Percentiles rank a stretch among this genome's conserved stretches.
These are phyloP conservation scores for Stephania cephalantha DNA, from an alignment of 164 flowering plant genomes.

Conservation along the genomic window DNA sequence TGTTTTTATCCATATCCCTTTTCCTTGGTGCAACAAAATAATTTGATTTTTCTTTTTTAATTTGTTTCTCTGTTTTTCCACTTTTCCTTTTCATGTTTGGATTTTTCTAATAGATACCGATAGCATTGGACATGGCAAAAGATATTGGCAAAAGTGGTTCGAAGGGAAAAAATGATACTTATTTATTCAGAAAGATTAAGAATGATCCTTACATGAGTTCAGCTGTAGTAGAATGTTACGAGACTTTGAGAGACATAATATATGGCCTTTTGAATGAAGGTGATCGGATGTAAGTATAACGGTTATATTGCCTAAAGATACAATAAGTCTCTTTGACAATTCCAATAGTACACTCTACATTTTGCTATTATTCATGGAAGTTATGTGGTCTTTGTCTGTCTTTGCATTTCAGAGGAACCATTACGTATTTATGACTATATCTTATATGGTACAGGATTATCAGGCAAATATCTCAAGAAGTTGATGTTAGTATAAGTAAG, in stretches of 20 bases:
- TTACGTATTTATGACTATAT: slow-evolving; percentile 3
- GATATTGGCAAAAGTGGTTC: slow-evolving; percentile 68
- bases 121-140: slow-evolving; percentile 97
- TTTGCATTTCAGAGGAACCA: not conserved
- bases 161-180: slow-evolving; percentile 54
- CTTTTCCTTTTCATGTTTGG: not conserved
- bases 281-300: slow-evolving; percentile 50
- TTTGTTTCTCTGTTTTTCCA: not conserved
- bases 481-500: slow-evolving; percentile 44
- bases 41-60: not conserved
- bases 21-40: not conserved
- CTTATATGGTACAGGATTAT: slow-evolving; percentile 42
- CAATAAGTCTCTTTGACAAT: not conserved
- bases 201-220: slow-evolving; percentile 72
- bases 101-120: slow-evolving; percentile 60
- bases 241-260: slow-evolving; percentile 60
- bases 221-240: slow-evolving; percentile 88
- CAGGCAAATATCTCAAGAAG: slow-evolving; percentile 44
- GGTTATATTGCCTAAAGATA: not conserved
- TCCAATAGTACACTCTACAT: not conserved
- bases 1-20: not conserved
- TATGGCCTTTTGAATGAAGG: slow-evolving; percentile 40
- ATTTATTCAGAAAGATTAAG: slow-evolving; percentile 66
- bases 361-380: not conserved
- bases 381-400: not conserved